These are phyloP conservation scores for Lentithecium fluviatile DNA, from an alignment of 495 filamentous ascomycete species.

Conservation along the genomic window DNA sequence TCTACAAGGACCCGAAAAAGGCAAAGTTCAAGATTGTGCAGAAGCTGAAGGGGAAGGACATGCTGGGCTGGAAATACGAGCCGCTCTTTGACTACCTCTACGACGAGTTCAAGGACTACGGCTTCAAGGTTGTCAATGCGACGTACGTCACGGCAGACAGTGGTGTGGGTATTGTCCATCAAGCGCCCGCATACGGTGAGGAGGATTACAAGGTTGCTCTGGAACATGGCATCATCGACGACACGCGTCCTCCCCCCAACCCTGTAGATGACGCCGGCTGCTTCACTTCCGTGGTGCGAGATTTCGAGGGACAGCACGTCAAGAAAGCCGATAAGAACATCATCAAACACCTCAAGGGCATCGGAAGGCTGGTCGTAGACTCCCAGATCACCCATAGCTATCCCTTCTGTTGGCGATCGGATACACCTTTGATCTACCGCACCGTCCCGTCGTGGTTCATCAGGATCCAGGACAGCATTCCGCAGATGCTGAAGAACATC, in stretches of 20 bases:
- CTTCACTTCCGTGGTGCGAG: slow-evolving; percentile 76
- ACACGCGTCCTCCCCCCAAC: slow-evolving; percentile 78
- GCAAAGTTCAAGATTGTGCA: slow-evolving; percentile 88
- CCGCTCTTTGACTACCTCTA: slow-evolving; percentile 93
- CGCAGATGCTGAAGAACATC: slow-evolving; percentile 86
- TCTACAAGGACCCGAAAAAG: slow-evolving; percentile 98
- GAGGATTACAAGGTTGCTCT: slow-evolving; percentile 90
- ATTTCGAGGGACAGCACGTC: slow-evolving; percentile 87
- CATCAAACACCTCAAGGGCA: slow-evolving; percentile 83
- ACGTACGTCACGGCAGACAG: slow-evolving; percentile 88
- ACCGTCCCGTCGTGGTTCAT: slow-evolving; percentile 97
- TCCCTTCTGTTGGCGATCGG: slow-evolving; percentile 92
- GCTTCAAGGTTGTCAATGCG: slow-evolving; percentile 82
- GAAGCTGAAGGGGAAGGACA: slow-evolving; percentile 78
- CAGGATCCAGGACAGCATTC: slow-evolving; percentile 79
- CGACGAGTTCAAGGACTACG: slow-evolving; percentile 85
- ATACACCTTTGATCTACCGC: slow-evolving; percentile 91
- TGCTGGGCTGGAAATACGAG: slow-evolving; percentile 89
- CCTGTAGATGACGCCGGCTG: slow-evolving; percentile 80
- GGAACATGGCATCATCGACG: slow-evolving; percentile 72
- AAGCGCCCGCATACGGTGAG: slow-evolving; percentile 92
- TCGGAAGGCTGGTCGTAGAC: slow-evolving; percentile 79
- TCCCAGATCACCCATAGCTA: slow-evolving; percentile 92
- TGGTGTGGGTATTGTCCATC: slow-evolving; percentile 94
- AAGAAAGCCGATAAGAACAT: slow-evolving; percentile 94